phyloP scores from a whole-genome alignment of 2,329 filamentous ascomycete genomes.

The Diaporthe capsici region DNA sequence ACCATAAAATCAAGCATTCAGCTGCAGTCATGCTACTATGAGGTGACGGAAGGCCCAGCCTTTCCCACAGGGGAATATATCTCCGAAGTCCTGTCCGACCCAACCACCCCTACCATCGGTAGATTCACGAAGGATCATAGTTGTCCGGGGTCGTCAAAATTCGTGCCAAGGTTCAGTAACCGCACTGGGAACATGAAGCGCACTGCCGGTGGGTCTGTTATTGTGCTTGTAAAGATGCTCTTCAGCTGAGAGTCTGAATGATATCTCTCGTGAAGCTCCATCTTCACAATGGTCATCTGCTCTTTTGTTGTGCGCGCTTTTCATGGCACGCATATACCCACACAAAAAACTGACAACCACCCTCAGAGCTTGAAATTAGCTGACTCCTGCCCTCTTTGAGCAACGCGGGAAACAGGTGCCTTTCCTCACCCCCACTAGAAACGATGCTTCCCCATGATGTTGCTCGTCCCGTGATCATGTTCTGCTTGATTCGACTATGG shows the following conservation, averaged over 20 bases:
- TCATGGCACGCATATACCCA: not conserved
- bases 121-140: slow-evolving; percentile 17
- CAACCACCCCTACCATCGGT: not conserved
- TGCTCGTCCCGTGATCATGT: not conserved
- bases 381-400: not conserved
- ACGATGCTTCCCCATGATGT: not conserved
- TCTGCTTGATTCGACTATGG: slow-evolving; percentile 1
- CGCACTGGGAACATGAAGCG: slow-evolving; percentile 19
- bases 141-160: not conserved
- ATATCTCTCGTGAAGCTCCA: too few species aligned
- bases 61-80: slow-evolving; percentile 16
- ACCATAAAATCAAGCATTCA: slow-evolving; percentile 14
- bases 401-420: not conserved
- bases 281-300: not conserved
- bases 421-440: not conserved
- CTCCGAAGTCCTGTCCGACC: slow-evolving; percentile 7
- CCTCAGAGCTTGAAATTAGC: not conserved
- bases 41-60: not conserved
- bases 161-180: slow-evolving; percentile 10
- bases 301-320: too few species aligned
- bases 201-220: not conserved
- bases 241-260: not conserved
- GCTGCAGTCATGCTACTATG: slow-evolving; percentile 6
- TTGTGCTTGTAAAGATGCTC: not conserved
- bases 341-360: not conserved